These are phyloP conservation scores for Teratosphaeria epicoccoides DNA, from an alignment of 2,329 filamentous ascomycete species.

Conservation along the genomic window DNA sequence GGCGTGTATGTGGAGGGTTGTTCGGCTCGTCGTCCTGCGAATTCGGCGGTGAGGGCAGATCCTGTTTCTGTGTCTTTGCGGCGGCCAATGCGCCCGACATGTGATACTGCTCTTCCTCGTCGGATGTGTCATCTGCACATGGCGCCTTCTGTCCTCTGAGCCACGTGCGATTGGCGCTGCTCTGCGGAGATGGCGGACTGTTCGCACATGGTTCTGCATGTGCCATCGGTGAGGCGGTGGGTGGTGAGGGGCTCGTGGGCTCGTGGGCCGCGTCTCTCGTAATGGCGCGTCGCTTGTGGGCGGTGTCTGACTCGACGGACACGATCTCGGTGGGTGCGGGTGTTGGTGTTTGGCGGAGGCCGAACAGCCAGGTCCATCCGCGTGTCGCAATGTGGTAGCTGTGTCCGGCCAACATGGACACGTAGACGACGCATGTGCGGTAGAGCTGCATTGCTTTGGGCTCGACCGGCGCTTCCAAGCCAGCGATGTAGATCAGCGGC, in stretches of 20 bases:
- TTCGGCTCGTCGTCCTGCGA: background rate
- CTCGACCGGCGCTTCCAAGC: background rate
- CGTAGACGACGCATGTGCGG: background rate
- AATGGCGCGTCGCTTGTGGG: constrained; percentile 9
- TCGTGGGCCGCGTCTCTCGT: background rate
- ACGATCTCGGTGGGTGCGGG: background rate
- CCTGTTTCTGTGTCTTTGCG: background rate
- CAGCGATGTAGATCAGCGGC: background rate
- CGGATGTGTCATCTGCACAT: background rate
- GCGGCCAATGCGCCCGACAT: background rate
- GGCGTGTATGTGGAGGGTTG: background rate
- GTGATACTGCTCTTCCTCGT: background rate
- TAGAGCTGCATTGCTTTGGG: constrained; percentile 1
- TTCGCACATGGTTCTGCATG: background rate
- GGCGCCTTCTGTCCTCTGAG: background rate
- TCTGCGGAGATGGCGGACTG: background rate
- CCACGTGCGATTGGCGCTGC: background rate
- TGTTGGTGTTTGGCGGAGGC: background rate
- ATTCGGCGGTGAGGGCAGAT: background rate
- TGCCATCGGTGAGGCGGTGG: background rate
- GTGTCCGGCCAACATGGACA: background rate
- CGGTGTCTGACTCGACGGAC: background rate
- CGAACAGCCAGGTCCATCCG: background rate
- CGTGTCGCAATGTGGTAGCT: background rate
- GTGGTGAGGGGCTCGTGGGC: background rate